Percentiles rank a stretch among this genome's conserved stretches.
Evolutionary conservation across 2,329 filamentous ascomycete species (phyloP).

Genomic region (Lecanoromycetidae sp.): DNA sequence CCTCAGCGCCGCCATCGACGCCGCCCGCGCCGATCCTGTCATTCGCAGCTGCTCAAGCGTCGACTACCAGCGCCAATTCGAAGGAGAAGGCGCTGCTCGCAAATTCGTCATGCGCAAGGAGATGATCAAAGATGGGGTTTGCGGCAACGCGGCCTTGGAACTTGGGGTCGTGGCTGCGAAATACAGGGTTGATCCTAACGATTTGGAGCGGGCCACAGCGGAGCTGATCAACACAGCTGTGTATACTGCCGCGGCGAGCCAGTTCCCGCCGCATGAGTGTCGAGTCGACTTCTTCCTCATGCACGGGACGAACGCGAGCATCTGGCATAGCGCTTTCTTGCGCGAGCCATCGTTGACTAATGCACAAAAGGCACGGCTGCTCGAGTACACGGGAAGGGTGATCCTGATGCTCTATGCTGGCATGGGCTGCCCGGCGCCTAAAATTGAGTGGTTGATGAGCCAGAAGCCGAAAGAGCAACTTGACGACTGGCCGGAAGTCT

Average conservation of each 20-base stretch:
- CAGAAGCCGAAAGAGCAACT: not conserved
- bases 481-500: not conserved
- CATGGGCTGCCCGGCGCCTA: conserved; percentile 2
- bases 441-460: conserved; percentile 7
- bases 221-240: conserved; percentile 5
- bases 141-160: not conserved
- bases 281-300: conserved; percentile 8
- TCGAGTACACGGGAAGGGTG: conserved; percentile 5
- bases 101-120: conserved; percentile 7
- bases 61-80: conserved; percentile 6
- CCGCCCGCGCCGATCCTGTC: not conserved
- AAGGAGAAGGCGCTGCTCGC: not conserved
- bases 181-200: not conserved
- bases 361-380: conserved; percentile 2
- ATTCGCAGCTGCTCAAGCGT: conserved; percentile 1
- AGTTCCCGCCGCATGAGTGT: conserved; percentile 3
- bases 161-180: not conserved
- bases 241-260: not conserved
- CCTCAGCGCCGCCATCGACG: conserved; percentile 1
- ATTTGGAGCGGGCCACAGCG: conserved; percentile 6
- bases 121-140: conserved; percentile 2
- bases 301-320: conserved; percentile 2
- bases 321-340: conserved; percentile 5
- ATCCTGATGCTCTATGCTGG: conserved; percentile 5
- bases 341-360: conserved; percentile 6